Base-by-base conservation (phyloP, 2,329 filamentous ascomycete species). In the Penicillium corylophilum region DNA sequence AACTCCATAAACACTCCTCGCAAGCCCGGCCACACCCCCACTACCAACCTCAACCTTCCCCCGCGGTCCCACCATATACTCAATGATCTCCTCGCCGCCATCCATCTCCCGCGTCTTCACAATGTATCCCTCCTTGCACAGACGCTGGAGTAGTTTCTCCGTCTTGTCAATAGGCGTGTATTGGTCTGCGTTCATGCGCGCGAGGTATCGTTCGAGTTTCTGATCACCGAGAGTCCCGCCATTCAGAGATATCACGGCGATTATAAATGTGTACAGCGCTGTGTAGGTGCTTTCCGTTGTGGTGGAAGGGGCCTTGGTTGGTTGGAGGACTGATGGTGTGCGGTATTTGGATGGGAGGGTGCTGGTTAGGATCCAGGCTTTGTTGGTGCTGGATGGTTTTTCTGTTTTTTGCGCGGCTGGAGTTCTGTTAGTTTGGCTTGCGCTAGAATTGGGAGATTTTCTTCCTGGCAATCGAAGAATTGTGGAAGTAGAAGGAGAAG, bases 111-210 rank as follows among this genome's bases (percentile, higher is more conserved):
- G 81, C 44, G 86, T 80, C 57, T 84, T 88, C 31, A 91, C 79
- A 2, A 99, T 76, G 66, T 99, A 99, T 0, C 88, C 89, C 48
- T 97, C 91, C 57, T 82, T 86, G 57, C 86, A 81, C 77, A 97
- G 86, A 46, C 83, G 82, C 60, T 86, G 83, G 12, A 97, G 74
- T 3, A 93, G 76, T 46, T 84, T 79, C 6, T 95, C 88, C 1
- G 89, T 95, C 64, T 83, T 88, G 39, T 89, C 87, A 50, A 86
- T 74, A 0, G 88, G 88, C 2, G 91, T 86, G 56, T 88, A 87
- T 31, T 83, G 81, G 48, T 90, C 84, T 3, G 89, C 84, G 54
- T 94, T 92, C 56, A 92, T 78, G 22, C 90, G 83, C 44, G 79
- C 76, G 9, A 97, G 79, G 62, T 90, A 87, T 10, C 90, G 82